A percentile compares a stretch with the other conserved stretches of the same genome.
These are phyloP conservation scores for Adenanthera pavonina DNA, from an alignment of 306 rosid species.

Conservation along the genomic window DNA sequence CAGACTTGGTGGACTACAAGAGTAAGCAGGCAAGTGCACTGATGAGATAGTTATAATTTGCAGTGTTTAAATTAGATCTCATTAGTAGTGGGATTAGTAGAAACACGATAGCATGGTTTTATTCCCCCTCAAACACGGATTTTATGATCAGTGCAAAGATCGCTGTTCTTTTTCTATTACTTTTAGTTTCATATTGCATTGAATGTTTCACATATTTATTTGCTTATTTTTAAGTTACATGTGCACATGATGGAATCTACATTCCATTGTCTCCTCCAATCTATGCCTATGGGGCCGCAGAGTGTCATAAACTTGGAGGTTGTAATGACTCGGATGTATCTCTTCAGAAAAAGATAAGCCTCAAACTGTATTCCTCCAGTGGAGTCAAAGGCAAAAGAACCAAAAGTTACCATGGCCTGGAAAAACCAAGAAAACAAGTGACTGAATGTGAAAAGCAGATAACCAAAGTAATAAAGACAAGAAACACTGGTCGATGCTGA, in stretches of 20 bases:
- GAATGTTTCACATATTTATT: background rate
- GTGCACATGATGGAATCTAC: background rate
- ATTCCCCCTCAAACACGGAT: background rate
- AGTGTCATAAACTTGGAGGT: background rate
- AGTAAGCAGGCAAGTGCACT: conserved; percentile 61
- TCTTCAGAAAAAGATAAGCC: background rate
- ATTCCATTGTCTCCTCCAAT: conserved; percentile 17
- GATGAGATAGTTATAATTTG: conserved; percentile 12
- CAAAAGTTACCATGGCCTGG: background rate
- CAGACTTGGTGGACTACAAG: conserved; percentile 65
- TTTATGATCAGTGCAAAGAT: background rate
- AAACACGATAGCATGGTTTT: background rate
- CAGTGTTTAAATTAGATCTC: background rate
- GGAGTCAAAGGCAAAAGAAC: background rate
- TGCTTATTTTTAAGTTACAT: background rate
- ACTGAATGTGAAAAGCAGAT: conserved; percentile 3
- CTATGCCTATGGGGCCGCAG: background rate
- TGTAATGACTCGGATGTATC: background rate
- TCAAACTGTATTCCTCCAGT: conserved; percentile 1
- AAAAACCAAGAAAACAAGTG: conserved; percentile 7
- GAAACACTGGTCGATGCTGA: background rate
- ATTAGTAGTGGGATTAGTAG: background rate
- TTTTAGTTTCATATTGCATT: background rate
- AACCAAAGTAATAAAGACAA: background rate
- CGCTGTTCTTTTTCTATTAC: background rate